Base-by-base conservation (phyloP, 768 basidiomycete genomes). In the Kwoniella mangroviensis region DNA sequence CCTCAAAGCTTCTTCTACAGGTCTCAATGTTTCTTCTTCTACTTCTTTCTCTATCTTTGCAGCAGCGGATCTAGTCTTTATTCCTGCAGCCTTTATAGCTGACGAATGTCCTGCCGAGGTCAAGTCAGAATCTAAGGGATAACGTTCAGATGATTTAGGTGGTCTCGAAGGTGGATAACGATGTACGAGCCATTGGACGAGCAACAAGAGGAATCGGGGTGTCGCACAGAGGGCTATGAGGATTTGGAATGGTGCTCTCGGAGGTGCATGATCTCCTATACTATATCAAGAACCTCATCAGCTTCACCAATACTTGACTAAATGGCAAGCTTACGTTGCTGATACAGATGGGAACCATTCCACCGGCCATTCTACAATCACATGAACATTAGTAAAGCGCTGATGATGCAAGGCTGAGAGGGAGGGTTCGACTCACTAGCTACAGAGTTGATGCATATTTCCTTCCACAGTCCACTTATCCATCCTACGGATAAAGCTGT, bases 321-420 rank as follows among this genome's bases (percentile, higher is more conserved):
- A 28, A 28, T 28, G 28, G 28, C 28, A 2, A 17, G 64, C 82
- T 66, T 56, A 79, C 79, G 67, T 78, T 22, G 83, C 83, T 2
- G 82, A 83, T 10, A 96, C 94, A 4, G 92, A 93, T 7, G 94
- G 94, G 73, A 92, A 92, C 91, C 91, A 94, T 79, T 96, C 93
- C 58, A 92, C 84, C 0, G 93, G 93, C 76, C 90, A 95, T 15
- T 87, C 89, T 59, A 91, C 15, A 19, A 13, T 34, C 17, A 42
- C 42, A 63, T 22, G 10, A 2, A 11, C 43, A 22, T 43, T 7
- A 24, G 40, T 24, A 6, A 57, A 28, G 28, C 28, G 15, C 21
- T 15, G 28, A 28, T 49, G 12, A 40, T 40, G 19, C 1, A 53
- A 51, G 13, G 56, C 28, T 22, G n/a, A 34, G 34, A 19, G 2